A percentile compares a stretch with the other conserved stretches of the same genome.
Evolutionary conservation across 208 protist species (phyloP).

Genomic region (Acanthamoeba sp.): DNA sequence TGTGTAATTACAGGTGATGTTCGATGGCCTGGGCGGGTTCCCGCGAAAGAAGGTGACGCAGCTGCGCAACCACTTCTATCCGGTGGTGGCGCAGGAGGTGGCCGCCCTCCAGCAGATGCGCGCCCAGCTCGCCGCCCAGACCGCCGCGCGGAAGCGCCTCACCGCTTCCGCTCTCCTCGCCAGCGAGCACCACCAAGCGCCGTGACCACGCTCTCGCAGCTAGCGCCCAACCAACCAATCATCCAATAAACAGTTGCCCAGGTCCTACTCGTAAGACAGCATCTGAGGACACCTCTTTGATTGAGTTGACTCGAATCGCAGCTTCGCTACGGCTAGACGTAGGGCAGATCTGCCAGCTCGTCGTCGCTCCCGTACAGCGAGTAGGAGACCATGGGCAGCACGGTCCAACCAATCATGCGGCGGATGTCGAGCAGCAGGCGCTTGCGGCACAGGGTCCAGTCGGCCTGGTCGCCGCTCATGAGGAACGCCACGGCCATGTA

Average conservation of each 20-base stretch:
- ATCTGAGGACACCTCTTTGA: no score
- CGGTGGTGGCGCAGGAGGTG: conserved; percentile 20
- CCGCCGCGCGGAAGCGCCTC: neutral
- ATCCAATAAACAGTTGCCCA: no score
- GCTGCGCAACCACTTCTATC: conserved; percentile 61
- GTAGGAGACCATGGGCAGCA: no score
- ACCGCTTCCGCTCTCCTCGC: neutral
- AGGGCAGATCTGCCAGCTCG: no score
- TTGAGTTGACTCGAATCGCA: no score
- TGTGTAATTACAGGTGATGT: neutral
- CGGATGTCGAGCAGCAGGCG: neutral
- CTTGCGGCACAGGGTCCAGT: neutral
- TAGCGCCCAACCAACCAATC: neutral
- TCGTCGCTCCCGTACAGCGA: no score
- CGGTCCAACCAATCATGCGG: neutral
- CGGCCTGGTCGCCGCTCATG: conserved; percentile 1
- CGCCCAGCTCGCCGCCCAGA: neutral
- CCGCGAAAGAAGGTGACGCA: conserved; percentile 43
- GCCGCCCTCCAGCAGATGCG: conserved; percentile 48
- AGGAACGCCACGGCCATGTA: conserved; percentile 21
- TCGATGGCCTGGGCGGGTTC: conserved; percentile 37
- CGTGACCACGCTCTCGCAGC: no score
- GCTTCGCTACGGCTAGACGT: no score
- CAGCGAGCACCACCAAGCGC: neutral
- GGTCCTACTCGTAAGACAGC: no score